phyloP scores from a whole-genome alignment of 306 rosid species.

The Echinosophora koreensis region DNA sequence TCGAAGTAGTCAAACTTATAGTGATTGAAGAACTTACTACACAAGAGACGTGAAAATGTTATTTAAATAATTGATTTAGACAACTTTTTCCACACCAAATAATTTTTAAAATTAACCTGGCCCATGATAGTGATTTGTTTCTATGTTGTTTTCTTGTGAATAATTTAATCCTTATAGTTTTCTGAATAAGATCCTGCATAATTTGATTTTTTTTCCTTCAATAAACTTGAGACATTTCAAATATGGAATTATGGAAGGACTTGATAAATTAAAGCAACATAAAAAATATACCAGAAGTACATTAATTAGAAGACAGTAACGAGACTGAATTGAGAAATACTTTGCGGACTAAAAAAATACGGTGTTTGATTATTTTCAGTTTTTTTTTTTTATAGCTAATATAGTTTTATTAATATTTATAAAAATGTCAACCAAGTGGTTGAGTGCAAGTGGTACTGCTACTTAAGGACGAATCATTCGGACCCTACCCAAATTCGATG shows the following conservation, averaged over 20 bases:
- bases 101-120: neutral
- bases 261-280: neutral
- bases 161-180: neutral
- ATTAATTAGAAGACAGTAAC: neutral
- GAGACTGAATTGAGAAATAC: neutral
- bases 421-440: too few relatives aligned
- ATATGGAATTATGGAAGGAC: neutral
- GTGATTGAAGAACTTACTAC: neutral
- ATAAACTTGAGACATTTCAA: conserved; percentile 8
- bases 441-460: too few relatives aligned
- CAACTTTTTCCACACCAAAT: too few relatives aligned
- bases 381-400: too few relatives aligned
- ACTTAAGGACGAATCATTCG: too few relatives aligned
- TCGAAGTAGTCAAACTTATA: neutral
- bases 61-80: too few relatives aligned
- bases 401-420: too few relatives aligned
- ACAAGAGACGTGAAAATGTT: too few relatives aligned
- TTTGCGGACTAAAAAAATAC: too few relatives aligned
- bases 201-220: conserved; percentile 28
- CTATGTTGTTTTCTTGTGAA: neutral
- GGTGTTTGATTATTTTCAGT: too few relatives aligned
- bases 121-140: neutral
- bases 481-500: too few relatives aligned
- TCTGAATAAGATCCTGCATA: neutral
- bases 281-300: neutral